Evolutionary conservation across 176 grass and related monocot species (phyloP).

Genomic region (Triticum timopheevii): DNA sequence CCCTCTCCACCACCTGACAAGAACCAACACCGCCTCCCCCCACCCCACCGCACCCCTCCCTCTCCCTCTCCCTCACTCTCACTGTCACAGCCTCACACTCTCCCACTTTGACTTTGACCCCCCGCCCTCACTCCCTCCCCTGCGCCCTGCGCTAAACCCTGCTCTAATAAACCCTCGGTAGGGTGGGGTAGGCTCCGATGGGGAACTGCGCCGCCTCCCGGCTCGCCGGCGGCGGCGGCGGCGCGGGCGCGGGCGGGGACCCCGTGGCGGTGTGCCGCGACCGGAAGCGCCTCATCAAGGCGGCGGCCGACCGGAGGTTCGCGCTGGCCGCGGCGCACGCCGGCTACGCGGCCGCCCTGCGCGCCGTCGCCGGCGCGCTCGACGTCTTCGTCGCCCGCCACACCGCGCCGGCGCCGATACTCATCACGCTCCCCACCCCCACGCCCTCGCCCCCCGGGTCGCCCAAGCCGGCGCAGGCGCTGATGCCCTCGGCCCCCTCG

Average conservation of each 20-base stretch:
- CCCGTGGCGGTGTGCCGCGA: conserved; percentile 82
- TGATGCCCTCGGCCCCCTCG: not conserved
- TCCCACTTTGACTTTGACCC: conserved; percentile 82
- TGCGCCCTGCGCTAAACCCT: conserved; percentile 45
- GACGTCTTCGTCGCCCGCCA: conserved; percentile 84
- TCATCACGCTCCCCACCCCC: conserved; percentile 70
- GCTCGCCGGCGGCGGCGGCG: conserved; percentile 52
- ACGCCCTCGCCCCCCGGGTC: conserved; percentile 36
- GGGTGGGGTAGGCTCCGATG: conserved; percentile 40
- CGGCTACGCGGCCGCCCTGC: conserved; percentile 58
- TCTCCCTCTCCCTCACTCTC: not conserved
- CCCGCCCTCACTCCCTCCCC: not conserved
- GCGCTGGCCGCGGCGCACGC: conserved; percentile 71
- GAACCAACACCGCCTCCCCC: not conserved
- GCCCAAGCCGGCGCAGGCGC: conserved; percentile 33
- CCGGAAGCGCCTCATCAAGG: conserved; percentile 80
- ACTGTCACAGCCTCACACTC: conserved; percentile 11
- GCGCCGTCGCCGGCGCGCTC: conserved; percentile 63
- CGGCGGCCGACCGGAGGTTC: conserved; percentile 65
- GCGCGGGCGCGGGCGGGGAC: conserved; percentile 44
- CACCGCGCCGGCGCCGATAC: conserved; percentile 75
- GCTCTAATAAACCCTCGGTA: conserved; percentile 44
- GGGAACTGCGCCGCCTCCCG: conserved; percentile 92
- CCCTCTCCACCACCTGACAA: conserved; percentile 31
- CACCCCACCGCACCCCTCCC: not conserved